A percentile compares a stretch with the other conserved stretches of the same genome.
phyloP scores from a whole-genome alignment of 192 early-diverging fungal genomes.

The Paraglomus occultum region DNA sequence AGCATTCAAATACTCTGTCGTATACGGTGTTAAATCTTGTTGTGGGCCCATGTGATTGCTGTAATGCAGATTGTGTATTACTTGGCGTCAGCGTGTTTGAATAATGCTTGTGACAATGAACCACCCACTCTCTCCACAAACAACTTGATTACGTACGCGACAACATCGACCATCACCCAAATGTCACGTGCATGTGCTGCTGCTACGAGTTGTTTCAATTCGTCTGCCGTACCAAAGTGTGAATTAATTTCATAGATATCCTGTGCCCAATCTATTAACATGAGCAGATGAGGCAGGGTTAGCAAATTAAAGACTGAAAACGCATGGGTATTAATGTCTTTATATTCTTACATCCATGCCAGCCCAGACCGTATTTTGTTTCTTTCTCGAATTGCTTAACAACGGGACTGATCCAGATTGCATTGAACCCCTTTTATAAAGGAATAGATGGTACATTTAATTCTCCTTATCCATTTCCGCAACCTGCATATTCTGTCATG shows the following conservation, averaged over 20 bases:
- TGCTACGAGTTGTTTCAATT: conserved; percentile 34
- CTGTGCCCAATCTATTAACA: conserved; percentile 40
- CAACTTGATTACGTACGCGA: conserved; percentile 21
- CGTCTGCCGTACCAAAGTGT: conserved; percentile 45
- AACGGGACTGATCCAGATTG: conserved; percentile 44
- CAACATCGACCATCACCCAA: conserved; percentile 49
- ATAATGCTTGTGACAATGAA: no score
- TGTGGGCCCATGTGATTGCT: conserved; percentile 16
- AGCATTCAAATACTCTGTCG: not conserved
- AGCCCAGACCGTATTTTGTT: conserved; percentile 7
- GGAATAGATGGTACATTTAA: not conserved
- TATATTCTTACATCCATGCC: conserved; percentile 17
- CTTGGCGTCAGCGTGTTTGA: no score
- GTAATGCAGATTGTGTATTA: not conserved
- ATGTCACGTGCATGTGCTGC: conserved; percentile 41
- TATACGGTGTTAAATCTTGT: not conserved
- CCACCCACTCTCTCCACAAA: no score
- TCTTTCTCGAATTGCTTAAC: conserved; percentile 28
- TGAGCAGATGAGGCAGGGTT: not conserved
- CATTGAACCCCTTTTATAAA: conserved; percentile 45
- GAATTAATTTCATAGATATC: conserved; percentile 42
- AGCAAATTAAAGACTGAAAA: not conserved
- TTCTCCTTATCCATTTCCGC: not conserved
- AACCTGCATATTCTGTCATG: no score
- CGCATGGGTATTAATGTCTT: conserved; percentile 44